Base-by-base conservation (phyloP, 805 yeast genomes). In the Yamadazyma kitorensis region DNA sequence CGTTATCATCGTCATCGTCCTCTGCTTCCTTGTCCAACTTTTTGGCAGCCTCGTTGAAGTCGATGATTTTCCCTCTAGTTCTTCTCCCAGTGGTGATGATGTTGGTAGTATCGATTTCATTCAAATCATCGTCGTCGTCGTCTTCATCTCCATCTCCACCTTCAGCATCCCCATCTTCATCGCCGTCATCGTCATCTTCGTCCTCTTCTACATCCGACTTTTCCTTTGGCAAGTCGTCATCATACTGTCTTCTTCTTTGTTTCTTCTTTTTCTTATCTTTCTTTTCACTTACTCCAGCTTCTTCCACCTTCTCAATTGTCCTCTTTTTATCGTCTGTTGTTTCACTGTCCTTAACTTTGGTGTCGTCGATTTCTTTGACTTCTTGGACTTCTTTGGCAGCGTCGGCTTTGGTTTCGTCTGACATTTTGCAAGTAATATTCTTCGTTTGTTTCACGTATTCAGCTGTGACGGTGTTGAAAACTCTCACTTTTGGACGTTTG, bases 11-110 rank as follows among this genome's bases (percentile, higher is more conserved):
- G 11, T 59, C 76, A 3, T 64, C 73, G 15, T 52, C 68, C 10
- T 51, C 57, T 13, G 60, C 62, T 25, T 64, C 66, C 38, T 76
- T 81, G 31, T 62, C 64, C 49, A 86, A 60, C 53, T 84, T 76
- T 46, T 77, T 83, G 14, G 87, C 85, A 11, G 94, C 87, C 61
- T 85, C 82, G 37, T 78, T 70, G 58, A 83, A 88, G 61, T 88
- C 96, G 48, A 89, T 82, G 13, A 82, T 83, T 52, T 80, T 83
- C 11, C 96, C 95, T 47, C 97, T 76, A 6, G 96, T 88, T 68
- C 96, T 84, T 61, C 95, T 74, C 10, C 94, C 93, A 12, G 77
- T 64, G n/a, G 82, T 72, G 45, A 87, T 87, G 55, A 88, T 87
- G 61, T 88, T 89, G 24, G 87, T 66, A 24, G 82, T 70, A 52